phyloP scores from a whole-genome alignment of 106 monocot species.

The Chionographis japonica region DNA sequence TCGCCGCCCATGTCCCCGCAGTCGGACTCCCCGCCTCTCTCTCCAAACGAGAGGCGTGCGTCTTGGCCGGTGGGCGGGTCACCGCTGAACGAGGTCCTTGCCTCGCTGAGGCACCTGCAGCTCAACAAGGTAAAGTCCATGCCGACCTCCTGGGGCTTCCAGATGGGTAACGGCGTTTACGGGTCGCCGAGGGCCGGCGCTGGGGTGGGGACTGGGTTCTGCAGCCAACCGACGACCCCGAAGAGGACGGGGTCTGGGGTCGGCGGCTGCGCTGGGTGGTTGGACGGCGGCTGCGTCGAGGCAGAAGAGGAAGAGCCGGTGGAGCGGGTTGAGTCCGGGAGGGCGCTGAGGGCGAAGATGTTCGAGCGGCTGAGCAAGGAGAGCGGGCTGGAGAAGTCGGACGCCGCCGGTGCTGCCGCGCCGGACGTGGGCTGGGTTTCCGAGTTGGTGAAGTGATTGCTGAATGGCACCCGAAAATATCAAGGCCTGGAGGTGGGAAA shows the following conservation, averaged over 20 bases:
- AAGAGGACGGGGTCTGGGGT: too few relatives aligned
- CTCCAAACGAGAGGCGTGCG: conserved; percentile 23
- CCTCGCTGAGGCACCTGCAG: conserved; percentile 45
- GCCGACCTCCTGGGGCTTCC: conserved; percentile 4
- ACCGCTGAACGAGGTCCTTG: conserved; percentile 36
- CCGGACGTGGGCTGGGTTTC: conserved; percentile 81
- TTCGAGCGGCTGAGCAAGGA: conserved; percentile 72
- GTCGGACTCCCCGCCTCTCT: conserved; percentile 46
- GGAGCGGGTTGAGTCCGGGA: conserved; percentile 75
- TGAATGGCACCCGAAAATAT: too few relatives aligned
- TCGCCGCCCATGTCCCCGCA: conserved; percentile 54
- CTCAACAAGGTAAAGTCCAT: conserved; percentile 40
- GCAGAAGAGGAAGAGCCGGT: conserved; percentile 28
- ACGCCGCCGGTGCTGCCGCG: background rate
- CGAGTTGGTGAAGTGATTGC: conserved; percentile 66
- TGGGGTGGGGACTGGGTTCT: conserved; percentile 24
- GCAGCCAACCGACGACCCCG: conserved; percentile 61
- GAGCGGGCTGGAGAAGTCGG: conserved; percentile 21
- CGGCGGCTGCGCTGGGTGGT: background rate
- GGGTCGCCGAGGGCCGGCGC: conserved; percentile 18
- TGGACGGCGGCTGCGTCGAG: conserved; percentile 15
- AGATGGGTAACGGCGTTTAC: background rate
- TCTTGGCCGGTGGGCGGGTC: conserved; percentile 18
- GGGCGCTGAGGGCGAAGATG: conserved; percentile 74
- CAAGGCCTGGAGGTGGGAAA: too few relatives aligned